Conservation (phyloP, 2,329 filamentous ascomycete genomes). For the Raffaelea albimanens region DNA sequence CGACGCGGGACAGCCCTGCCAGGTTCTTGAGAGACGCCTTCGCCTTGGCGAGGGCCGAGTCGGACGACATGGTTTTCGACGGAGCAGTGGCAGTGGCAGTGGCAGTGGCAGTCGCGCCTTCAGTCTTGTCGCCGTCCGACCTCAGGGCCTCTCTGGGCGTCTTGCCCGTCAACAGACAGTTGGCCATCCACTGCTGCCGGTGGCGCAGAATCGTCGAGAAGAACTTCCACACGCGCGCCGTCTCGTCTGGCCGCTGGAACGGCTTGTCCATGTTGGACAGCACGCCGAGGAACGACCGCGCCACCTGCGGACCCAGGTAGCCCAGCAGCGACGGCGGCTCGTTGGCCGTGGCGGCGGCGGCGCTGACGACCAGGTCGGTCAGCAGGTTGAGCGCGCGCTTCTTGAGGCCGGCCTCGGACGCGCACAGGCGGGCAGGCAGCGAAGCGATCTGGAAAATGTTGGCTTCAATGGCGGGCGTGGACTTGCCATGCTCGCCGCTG, state of each 20-base stretch:
- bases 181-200: slow-evolving; percentile 91
- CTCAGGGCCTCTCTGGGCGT: slow-evolving; percentile 69
- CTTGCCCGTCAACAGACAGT: slow-evolving; percentile 81
- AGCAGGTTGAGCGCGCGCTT: slow-evolving; percentile 59
- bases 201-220: slow-evolving; percentile 79
- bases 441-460: slow-evolving; percentile 76
- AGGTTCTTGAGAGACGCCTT: slow-evolving; percentile 61
- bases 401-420: slow-evolving; percentile 56
- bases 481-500: slow-evolving; percentile 21
- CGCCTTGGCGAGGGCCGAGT: slow-evolving; percentile 66
- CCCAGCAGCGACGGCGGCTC: slow-evolving; percentile 93
- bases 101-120: slow-evolving; percentile 29
- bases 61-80: slow-evolving; percentile 24
- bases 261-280: slow-evolving; percentile 71
- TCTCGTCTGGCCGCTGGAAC: slow-evolving; percentile 54
- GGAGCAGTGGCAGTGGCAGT: too few relatives aligned
- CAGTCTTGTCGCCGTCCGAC: slow-evolving; percentile 25
- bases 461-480: slow-evolving; percentile 60
- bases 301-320: slow-evolving; percentile 72
- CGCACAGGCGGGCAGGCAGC: slow-evolving; percentile 67
- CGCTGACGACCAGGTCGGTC: slow-evolving; percentile 62
- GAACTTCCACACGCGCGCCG: slow-evolving; percentile 70
- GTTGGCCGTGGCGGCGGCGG: slow-evolving; percentile 47
- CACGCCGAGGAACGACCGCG: slow-evolving; percentile 73
- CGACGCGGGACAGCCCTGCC: slow-evolving; percentile 49